These are phyloP conservation scores for Acanthamoeba polyphaga DNA, from an alignment of 208 protist species.

Conservation along the genomic window DNA sequence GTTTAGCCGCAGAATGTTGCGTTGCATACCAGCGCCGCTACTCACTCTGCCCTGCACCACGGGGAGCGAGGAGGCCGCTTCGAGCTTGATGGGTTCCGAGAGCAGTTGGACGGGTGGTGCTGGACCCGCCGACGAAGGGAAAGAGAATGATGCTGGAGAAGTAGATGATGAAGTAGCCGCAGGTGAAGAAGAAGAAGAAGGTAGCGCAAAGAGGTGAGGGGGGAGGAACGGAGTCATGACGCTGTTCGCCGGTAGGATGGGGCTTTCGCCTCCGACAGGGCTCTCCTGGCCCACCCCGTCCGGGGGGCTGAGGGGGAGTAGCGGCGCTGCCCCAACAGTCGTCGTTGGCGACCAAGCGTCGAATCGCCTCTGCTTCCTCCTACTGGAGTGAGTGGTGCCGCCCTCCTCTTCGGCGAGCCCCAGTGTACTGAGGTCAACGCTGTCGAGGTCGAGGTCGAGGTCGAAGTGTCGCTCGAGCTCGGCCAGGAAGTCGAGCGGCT, in stretches of 20 bases:
- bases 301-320: not conserved
- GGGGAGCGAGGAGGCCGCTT: not conserved
- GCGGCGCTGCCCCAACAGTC: not conserved
- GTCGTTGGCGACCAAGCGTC: too few relatives aligned
- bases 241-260: not conserved
- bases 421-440: not conserved
- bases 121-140: too few relatives aligned
- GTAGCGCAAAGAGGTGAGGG: not conserved
- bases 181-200: not conserved
- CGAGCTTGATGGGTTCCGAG: not conserved
- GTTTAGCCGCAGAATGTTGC: slow-evolving; percentile 20
- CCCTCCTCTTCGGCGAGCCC: not conserved
- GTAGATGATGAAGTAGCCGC: too few relatives aligned
- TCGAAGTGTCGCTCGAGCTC: slow-evolving; percentile 33
- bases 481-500: not conserved
- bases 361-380: not conserved
- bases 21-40: not conserved
- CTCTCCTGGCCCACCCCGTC: not conserved
- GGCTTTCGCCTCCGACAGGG: not conserved
- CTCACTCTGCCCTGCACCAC: not conserved
- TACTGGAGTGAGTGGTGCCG: not conserved
- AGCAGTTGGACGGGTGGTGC: not conserved
- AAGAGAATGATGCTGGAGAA: not conserved
- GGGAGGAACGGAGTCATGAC: not conserved
- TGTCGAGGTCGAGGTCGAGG: not conserved